These are phyloP conservation scores for Nigrospora osmanthi DNA, from an alignment of 2,329 filamentous ascomycete genomes.

Conservation along the genomic window DNA sequence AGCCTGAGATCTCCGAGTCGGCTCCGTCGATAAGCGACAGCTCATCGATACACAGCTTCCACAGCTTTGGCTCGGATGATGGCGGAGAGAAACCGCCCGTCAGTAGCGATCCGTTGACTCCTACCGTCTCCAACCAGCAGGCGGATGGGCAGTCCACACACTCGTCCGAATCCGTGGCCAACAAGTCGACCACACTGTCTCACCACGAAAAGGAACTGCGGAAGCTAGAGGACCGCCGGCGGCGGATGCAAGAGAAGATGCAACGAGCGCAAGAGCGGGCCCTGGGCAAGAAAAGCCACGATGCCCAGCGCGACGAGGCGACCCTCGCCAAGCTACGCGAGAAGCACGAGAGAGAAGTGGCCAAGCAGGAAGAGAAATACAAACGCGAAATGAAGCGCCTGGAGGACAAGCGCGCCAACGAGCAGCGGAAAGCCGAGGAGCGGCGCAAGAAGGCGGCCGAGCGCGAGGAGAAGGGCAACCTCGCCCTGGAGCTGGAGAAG, in stretches of 20 bases:
- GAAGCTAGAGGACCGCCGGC: slow-evolving; percentile 50
- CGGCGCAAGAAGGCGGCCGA: slow-evolving; percentile 41
- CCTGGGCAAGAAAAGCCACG: slow-evolving; percentile 31
- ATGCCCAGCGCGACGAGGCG: slow-evolving; percentile 28
- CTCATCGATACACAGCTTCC: slow-evolving; percentile 41
- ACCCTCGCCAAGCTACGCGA: slow-evolving; percentile 50
- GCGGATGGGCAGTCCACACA: slow-evolving; percentile 18
- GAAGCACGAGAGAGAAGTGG: slow-evolving; percentile 54
- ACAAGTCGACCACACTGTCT: slow-evolving; percentile 17
- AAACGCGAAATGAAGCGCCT: slow-evolving; percentile 56
- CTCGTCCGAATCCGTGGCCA: slow-evolving; percentile 30
- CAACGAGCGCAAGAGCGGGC: slow-evolving; percentile 16
- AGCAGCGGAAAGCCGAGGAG: slow-evolving; percentile 52
- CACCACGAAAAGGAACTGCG: slow-evolving; percentile 56
- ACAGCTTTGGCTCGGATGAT: slow-evolving; percentile 42
- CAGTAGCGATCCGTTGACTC: slow-evolving; percentile 9
- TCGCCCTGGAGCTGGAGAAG: slow-evolving; percentile 45
- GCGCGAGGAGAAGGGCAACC: slow-evolving; percentile 41
- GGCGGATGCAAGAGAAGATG: slow-evolving; percentile 31
- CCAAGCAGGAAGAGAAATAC: slow-evolving; percentile 61
- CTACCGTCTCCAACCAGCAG: slow-evolving; percentile 11
- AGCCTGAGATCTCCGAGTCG: slow-evolving; percentile 18
- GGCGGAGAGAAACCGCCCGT: slow-evolving; percentile 18
- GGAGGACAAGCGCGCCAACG: slow-evolving; percentile 54
- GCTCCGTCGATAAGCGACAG: slow-evolving; percentile 27